phyloP scores from a whole-genome alignment of 129 eudicot species.

The Flaveria trinervia region DNA sequence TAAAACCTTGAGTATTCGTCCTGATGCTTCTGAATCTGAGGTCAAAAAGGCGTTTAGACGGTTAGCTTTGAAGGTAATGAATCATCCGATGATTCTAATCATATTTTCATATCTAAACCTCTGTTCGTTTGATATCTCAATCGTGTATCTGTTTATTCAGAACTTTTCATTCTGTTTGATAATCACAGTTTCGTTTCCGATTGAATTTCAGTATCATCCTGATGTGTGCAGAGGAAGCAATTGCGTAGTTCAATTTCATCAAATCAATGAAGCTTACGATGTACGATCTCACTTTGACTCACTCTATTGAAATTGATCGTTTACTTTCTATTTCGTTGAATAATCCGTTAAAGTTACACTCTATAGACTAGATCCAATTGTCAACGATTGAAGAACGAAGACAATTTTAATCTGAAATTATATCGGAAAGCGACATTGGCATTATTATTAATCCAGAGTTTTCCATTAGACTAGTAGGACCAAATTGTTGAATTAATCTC shows the following conservation, averaged over 20 bases:
- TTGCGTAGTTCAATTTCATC: conserved; percentile 65
- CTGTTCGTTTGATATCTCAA: background rate
- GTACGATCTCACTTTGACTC: conserved; percentile 36
- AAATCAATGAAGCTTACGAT: conserved; percentile 84
- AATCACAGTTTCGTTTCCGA: background rate
- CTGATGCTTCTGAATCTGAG: conserved; percentile 86
- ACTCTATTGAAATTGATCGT: background rate
- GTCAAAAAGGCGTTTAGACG: conserved; percentile 81
- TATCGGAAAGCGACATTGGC: background rate
- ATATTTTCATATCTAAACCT: no score
- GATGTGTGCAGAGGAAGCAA: conserved; percentile 83
- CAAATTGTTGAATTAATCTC: background rate
- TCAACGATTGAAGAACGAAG: background rate
- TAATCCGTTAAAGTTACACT: no score
- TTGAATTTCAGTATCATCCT: conserved; percentile 79
- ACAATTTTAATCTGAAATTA: background rate
- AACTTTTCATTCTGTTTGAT: background rate
- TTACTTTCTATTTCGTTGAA: background rate
- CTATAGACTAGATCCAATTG: conserved; percentile 6
- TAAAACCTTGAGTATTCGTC: conserved; percentile 63
- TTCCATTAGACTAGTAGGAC: background rate
- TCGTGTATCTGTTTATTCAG: background rate
- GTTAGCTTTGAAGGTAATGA: conserved; percentile 78
- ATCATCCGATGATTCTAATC: background rate
- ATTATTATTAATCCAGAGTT: background rate